Percentiles rank a stretch among this genome's conserved stretches.
Evolutionary conservation across 2,329 filamentous ascomycete genomes (phyloP).

Genomic region (Trematosphaeria pertusa): DNA sequence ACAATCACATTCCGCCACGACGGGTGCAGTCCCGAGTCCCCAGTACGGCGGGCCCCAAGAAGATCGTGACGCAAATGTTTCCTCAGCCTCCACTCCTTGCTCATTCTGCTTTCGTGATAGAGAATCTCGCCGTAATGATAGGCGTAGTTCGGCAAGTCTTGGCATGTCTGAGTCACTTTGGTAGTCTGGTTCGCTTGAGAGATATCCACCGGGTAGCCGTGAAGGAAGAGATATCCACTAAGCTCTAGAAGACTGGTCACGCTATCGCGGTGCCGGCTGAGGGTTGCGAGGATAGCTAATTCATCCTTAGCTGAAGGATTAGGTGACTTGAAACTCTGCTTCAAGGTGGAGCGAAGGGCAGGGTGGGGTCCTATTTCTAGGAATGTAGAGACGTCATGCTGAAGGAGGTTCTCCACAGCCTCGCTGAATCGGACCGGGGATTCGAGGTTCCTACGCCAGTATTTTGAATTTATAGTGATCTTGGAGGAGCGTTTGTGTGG

Average conservation of each 20-base stretch:
- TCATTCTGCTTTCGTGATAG: conserved; percentile 24
- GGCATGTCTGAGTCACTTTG: conserved; percentile 5
- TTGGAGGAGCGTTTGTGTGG: conserved; percentile 4
- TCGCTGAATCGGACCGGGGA: conserved; percentile 24
- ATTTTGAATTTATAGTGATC: conserved; percentile 2
- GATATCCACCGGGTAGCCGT: conserved; percentile 16
- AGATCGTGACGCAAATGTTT: conserved; percentile 26
- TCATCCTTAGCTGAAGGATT: too few species aligned
- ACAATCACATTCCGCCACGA: conserved; percentile 53
- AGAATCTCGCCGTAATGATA: conserved; percentile 21
- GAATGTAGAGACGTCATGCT: conserved; percentile 4
- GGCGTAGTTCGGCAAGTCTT: conserved; percentile 26
- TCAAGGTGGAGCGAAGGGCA: conserved; percentile 1
- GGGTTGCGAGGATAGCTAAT: conserved; percentile 6
- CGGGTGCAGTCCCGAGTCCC: conserved; percentile 31
- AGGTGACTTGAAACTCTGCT: conserved; percentile 27
- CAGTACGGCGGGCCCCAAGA: conserved; percentile 13
- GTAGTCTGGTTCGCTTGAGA: conserved; percentile 15
- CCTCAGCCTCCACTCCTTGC: conserved; percentile 16
- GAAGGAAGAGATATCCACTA: conserved; percentile 19
- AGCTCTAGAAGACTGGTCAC: conserved; percentile 16
- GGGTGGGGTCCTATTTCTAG: conserved; percentile 12
- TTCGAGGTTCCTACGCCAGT: conserved; percentile 30
- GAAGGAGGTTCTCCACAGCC: background rate
- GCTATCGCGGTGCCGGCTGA: conserved; percentile 21